Evolutionary conservation across 306 rosid genomes (phyloP).

Genomic region (Senna tora): DNA sequence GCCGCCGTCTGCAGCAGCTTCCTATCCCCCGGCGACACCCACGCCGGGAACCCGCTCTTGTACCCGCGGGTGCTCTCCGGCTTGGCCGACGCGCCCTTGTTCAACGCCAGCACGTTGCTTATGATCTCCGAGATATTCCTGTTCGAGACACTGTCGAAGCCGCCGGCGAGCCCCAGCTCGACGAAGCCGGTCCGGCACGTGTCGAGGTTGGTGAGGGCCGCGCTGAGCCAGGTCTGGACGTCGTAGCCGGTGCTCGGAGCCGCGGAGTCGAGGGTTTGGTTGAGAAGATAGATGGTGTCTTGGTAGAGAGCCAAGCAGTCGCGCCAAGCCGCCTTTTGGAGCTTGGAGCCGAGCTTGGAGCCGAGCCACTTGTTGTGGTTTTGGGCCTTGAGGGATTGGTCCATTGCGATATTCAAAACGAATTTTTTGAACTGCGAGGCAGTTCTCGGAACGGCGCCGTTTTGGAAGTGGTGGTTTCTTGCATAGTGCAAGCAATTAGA

Average conservation of each 20-base stretch:
- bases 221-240: slow-evolving; percentile 62
- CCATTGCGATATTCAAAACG: slow-evolving; percentile 39
- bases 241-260: slow-evolving; percentile 40
- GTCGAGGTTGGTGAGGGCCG: slow-evolving; percentile 56
- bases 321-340: slow-evolving; percentile 56
- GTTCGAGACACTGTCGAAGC: too few relatives aligned
- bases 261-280: slow-evolving; percentile 49
- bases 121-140: slow-evolving; percentile 58
- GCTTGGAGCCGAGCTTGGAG: slow-evolving; percentile 39
- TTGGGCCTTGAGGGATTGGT: slow-evolving; percentile 44
- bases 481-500: slow-evolving; percentile 49
- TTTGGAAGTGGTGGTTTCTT: slow-evolving; percentile 3
- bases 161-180: slow-evolving; percentile 56
- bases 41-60: slow-evolving; percentile 47
- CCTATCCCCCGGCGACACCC: slow-evolving; percentile 50
- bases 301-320: slow-evolving; percentile 58
- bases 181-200: slow-evolving; percentile 56
- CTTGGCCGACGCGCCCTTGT: slow-evolving; percentile 37
- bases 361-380: slow-evolving; percentile 47
- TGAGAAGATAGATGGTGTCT: slow-evolving; percentile 52
- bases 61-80: slow-evolving; percentile 24
- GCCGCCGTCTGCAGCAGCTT: slow-evolving; percentile 50
- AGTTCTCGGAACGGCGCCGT: slow-evolving; percentile 29
- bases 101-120: slow-evolving; percentile 47
- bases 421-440: slow-evolving; percentile 49